Conservation (phyloP, 2,329 filamentous ascomycete genomes). For the Botrytis tulipae region DNA sequence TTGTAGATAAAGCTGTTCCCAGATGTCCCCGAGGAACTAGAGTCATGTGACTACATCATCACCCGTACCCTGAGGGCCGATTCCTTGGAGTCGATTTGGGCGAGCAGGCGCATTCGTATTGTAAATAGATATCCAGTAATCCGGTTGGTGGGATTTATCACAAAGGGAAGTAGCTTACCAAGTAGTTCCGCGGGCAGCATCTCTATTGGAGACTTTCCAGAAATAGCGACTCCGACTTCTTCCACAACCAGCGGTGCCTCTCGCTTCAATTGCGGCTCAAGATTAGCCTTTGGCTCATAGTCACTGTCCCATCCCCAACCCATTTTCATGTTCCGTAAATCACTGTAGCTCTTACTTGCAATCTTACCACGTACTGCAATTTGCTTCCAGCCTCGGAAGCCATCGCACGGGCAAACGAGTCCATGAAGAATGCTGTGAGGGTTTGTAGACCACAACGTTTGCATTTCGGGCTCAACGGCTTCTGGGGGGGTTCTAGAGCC, state of each 20-base stretch:
- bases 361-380: constrained; percentile 55
- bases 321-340: constrained; percentile 55
- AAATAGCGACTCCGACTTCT: constrained; percentile 33
- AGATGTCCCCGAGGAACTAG: constrained; percentile 20
- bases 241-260: constrained; percentile 15
- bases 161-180: constrained; percentile 50
- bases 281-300: constrained; percentile 7
- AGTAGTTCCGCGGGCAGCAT: constrained; percentile 68
- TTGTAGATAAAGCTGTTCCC: constrained; percentile 18
- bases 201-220: constrained; percentile 61
- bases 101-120: background rate
- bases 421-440: constrained; percentile 57
- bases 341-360: constrained; percentile 60
- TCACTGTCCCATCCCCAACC: constrained; percentile 49
- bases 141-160: constrained; percentile 10
- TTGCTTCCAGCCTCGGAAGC: constrained; percentile 62
- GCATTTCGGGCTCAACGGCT: constrained; percentile 8
- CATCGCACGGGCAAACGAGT: constrained; percentile 56
- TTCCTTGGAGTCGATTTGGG: constrained; percentile 16
- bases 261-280: background rate
- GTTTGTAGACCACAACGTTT: constrained; percentile 37
- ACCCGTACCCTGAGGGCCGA: constrained; percentile 13
- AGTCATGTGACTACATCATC: constrained; percentile 25
- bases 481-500: constrained; percentile 33
- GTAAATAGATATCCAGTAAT: constrained; percentile 5